Evolutionary conservation across 768 basidiomycete genomes (phyloP), one percentile per base, ranked within the genome.

Genomic region (Heimioporus sp.): DNA sequence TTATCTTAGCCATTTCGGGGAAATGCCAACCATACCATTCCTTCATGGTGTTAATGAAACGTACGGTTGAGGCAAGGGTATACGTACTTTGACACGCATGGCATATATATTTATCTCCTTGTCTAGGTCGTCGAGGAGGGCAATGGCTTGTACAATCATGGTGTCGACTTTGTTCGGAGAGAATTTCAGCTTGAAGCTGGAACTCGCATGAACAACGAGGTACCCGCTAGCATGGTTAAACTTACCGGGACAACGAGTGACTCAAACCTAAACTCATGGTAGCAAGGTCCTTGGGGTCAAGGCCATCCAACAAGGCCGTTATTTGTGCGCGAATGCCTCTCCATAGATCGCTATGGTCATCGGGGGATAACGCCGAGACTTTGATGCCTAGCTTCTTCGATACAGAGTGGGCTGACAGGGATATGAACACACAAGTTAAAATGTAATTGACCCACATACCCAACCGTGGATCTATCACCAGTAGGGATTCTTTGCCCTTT

Each of bases 11-110:
- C 88, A 99, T 91, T 73, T 99, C 97, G 5, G 97, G 97, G 81
- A 99, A 99, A 76, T 99, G 97, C 97, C 97, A 99, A 35, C 97
- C 97, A 63, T 99, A 99, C 97, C 97, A 99, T 82, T 99, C 97
- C 96, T 97, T 61, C 24, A 44, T 20, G 43, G 39, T 47, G 36
- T 55, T 31, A 46, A 53, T 41, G 3, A 54, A 12, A 36, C n/a
- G 3, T 7, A 38, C 20, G 32, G 24, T 31, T 7, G 31, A 21
- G 30, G n/a, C 31, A 21, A 21, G 2, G 41, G n/a, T 39, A 15
- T 43, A 51, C 79, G 32, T 52, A 95, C 95, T 82, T 99, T 99
- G 42, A 96, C 92, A 64, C 97, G 84, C 97, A 99, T 99, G 13
- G 95, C 83, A 67, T 99, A 99, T 48, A 98, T 97, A 75, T 99